A percentile compares a stretch with the other conserved stretches of the same genome.
Evolutionary conservation across 768 basidiomycete species (phyloP).

Genomic region (Pholiota molesta): DNA sequence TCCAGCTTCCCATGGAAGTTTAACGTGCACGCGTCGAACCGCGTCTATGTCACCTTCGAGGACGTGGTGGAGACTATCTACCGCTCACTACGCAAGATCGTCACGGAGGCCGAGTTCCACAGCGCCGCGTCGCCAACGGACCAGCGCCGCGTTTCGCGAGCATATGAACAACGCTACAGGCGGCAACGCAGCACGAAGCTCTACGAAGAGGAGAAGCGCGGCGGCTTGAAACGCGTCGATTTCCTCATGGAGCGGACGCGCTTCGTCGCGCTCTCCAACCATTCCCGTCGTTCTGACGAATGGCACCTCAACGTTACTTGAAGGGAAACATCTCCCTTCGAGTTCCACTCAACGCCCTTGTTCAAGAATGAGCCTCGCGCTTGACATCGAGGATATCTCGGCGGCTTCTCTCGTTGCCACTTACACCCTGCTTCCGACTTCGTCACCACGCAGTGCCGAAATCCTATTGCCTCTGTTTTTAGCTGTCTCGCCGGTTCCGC

Average conservation of each 20-base stretch:
- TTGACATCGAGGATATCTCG: neutral
- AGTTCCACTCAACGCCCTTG: neutral
- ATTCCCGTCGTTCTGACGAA: constrained; percentile 4
- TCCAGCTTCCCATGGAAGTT: constrained; percentile 39
- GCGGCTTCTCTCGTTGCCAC: neutral
- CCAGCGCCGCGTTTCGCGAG: constrained; percentile 40
- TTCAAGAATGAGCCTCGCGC: neutral
- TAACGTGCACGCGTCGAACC: constrained; percentile 32
- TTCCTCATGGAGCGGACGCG: constrained; percentile 49
- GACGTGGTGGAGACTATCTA: constrained; percentile 38
- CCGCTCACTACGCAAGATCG: constrained; percentile 22
- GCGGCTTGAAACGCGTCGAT: constrained; percentile 61
- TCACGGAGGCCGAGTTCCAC: constrained; percentile 44
- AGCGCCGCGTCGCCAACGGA: constrained; percentile 35
- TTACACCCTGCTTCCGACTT: neutral
- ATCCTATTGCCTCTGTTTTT: neutral
- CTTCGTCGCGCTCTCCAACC: constrained; percentile 47
- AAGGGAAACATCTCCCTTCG: neutral
- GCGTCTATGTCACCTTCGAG: constrained; percentile 34
- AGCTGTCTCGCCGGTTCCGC: neutral
- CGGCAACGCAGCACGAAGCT: constrained; percentile 33
- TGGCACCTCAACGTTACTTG: constrained; percentile 9
- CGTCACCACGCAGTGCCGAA: neutral
- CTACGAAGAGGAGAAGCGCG: constrained; percentile 49
- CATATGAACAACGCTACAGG: constrained; percentile 51